Conservation (phyloP, 106 monocot species). For the Xerophyta viscosa region DNA sequence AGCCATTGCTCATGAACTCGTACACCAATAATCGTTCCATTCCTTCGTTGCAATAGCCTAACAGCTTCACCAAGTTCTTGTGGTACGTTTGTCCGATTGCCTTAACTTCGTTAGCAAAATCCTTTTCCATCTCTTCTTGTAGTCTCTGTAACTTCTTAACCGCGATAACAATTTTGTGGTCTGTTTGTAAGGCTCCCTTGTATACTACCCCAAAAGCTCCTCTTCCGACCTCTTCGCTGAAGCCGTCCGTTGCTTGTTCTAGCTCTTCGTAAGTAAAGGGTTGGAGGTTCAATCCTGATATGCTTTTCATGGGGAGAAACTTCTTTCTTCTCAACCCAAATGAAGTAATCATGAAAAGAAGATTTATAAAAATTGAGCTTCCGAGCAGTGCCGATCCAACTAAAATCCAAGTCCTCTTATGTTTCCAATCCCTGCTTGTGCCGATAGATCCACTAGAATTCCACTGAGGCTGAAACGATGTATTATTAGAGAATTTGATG, state of each 20-base stretch:
- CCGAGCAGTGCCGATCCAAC: slow-evolving; percentile 13
- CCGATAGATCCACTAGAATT: neutral
- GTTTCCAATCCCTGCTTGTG: neutral
- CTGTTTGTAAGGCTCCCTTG: slow-evolving; percentile 12
- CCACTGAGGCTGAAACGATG: neutral
- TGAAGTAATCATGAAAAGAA: neutral
- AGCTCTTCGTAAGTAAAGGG: slow-evolving; percentile 30
- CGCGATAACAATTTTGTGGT: slow-evolving; percentile 5
- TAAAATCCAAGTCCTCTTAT: neutral
- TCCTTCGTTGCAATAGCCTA: slow-evolving; percentile 21
- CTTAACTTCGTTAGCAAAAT: slow-evolving; percentile 17
- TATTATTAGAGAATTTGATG: slow-evolving; percentile 9
- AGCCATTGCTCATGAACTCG: slow-evolving; percentile 29
- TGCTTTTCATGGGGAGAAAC: neutral
- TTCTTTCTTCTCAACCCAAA: neutral
- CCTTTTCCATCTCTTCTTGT: slow-evolving; percentile 13
- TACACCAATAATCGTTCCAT: slow-evolving; percentile 15
- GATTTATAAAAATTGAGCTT: slow-evolving; percentile 6
- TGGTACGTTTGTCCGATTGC: slow-evolving; percentile 21
- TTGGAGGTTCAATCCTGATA: neutral
- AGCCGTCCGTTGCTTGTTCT: slow-evolving; percentile 23
- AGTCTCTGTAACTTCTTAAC: slow-evolving; percentile 27
- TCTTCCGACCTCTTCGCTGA: slow-evolving; percentile 26
- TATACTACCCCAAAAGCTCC: slow-evolving; percentile 34
- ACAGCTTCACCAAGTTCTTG: slow-evolving; percentile 12